Percentiles rank a stretch among this genome's conserved stretches.
Conservation (phyloP, 1,284 basidiomycete genomes). For the Takashimella tepidaria region DNA sequence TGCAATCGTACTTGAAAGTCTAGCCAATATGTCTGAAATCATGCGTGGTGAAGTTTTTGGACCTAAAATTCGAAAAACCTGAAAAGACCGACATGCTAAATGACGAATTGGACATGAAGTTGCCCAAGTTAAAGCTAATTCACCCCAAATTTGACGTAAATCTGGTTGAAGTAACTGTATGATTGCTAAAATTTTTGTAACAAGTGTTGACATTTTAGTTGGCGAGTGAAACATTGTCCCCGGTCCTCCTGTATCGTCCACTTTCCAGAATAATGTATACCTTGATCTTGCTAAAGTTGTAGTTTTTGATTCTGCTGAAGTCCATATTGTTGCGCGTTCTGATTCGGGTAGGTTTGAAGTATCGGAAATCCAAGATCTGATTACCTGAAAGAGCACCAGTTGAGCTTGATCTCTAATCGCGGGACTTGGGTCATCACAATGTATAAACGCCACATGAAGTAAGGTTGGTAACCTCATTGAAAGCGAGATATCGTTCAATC, state of each 20-base stretch:
- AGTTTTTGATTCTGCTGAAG: constrained; percentile 53
- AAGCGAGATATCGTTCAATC: constrained; percentile 62
- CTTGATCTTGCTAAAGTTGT: constrained; percentile 50
- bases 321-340: constrained; percentile 27
- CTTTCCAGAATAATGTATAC: constrained; percentile 61
- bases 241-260: constrained; percentile 55
- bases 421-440: constrained; percentile 69
- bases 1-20: constrained; percentile 78
- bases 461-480: constrained; percentile 65
- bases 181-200: constrained; percentile 62
- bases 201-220: constrained; percentile 68
- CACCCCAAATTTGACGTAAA: constrained; percentile 72
- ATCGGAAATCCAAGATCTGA: constrained; percentile 63
- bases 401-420: constrained; percentile 68
- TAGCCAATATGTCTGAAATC: constrained; percentile 72
- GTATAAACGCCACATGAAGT: constrained; percentile 75
- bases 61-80: constrained; percentile 80
- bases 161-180: constrained; percentile 64
- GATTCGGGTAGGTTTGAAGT: constrained; percentile 38
- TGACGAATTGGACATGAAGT: constrained; percentile 80
- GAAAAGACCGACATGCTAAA: constrained; percentile 81
- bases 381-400: constrained; percentile 69
- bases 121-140: constrained; percentile 75
- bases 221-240: constrained; percentile 40
- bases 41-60: constrained; percentile 67